Evolutionary conservation across 192 early-diverging fungal genomes (phyloP).

Genomic region (Backusella macrospora): DNA sequence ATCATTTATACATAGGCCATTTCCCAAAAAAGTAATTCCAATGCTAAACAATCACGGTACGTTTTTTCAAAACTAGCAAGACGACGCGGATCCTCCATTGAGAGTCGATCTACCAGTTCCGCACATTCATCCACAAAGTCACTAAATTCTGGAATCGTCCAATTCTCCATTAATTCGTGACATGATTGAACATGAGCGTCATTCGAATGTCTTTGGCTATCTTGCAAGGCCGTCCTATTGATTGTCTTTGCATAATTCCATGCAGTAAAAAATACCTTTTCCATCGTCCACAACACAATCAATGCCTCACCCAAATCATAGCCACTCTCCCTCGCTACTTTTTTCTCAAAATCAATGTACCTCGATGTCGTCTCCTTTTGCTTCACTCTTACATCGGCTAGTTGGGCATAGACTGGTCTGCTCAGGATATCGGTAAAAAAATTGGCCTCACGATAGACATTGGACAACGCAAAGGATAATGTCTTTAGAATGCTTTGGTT

Average conservation of each 20-base stretch:
- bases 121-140: constrained; percentile 32
- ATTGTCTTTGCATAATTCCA: constrained; percentile 30
- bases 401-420: background rate
- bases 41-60: constrained; percentile 21
- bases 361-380: constrained; percentile 8
- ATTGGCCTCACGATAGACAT: constrained; percentile 25
- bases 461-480: constrained; percentile 23
- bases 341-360: constrained; percentile 32
- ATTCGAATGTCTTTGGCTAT: background rate
- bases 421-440: constrained; percentile 27
- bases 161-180: constrained; percentile 24
- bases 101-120: constrained; percentile 1
- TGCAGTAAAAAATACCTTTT: constrained; percentile 29
- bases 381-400: background rate
- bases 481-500: background rate
- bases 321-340: constrained; percentile 15
- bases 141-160: constrained; percentile 24
- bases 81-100: background rate
- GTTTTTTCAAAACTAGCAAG: constrained; percentile 18
- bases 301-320: constrained; percentile 25
- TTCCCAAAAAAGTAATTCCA: constrained; percentile 30
- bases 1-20: constrained; percentile 9
- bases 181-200: constrained; percentile 12
- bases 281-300: constrained; percentile 31
- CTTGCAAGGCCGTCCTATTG: background rate